Evolutionary conservation across 257 asterid genomes (phyloP), one percentile per base, ranked within the genome.

Genomic region (Solanum chilense): DNA sequence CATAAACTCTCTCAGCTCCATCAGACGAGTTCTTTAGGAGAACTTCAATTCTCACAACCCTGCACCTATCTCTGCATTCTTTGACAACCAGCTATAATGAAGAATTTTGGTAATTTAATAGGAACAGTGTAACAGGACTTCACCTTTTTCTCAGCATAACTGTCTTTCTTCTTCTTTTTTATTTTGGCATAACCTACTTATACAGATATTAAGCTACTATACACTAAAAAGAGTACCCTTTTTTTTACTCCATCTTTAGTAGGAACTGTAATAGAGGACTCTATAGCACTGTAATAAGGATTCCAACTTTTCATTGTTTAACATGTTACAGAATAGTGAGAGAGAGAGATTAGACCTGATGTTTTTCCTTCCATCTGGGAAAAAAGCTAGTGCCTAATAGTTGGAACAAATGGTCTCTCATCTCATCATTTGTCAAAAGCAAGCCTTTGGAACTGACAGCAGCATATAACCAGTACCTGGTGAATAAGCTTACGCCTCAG

Each of bases 361-460:
- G 99, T 88, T 97, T 97, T 86, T 97, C 99, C 92, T 97, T 95
- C 99, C 99, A 97, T 93, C 99, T 90, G 12, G 99, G 98, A 88
- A 97, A 94, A 87, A 97, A 94, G 84, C 90, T 94, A 77, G 93
- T 92, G 87, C 99, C 99, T 85, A 97, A 76, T 75, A 97, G 94
- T 88, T 94, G 93, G 93, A 97, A 97, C 88, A 97, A 90, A 92
- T 97, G 99, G 90, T 95, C 99, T 89, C 99, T 94, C 99, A 97
- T 96, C 93, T 97, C 99, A 91, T 97, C 99, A 73, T 96, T 97
- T 15, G 99, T 95, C 91, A 95, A 95, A 91, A 97, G 92, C 94
- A 95, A 91, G 89, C 98, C 93, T 91, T 93, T 95, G 35, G 93
- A 93, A 86, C 95, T 94, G 7, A 97, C 99, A 85, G 99, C 99